Conservation (phyloP, 352 stramenopile genomes). For the Phytopythium montanum region DNA sequence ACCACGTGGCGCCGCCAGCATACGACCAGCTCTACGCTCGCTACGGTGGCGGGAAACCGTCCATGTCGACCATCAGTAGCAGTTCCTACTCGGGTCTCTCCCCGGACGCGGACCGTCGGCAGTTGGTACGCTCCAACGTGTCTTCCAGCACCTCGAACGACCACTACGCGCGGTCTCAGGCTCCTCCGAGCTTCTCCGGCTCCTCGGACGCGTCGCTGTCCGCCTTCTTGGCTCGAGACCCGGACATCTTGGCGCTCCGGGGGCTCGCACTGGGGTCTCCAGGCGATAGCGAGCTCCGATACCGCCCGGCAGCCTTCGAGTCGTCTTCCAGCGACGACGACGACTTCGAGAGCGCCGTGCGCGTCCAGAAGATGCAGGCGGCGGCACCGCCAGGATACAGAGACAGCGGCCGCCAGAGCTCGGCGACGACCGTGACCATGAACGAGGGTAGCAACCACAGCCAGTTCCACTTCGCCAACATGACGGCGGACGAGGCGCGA, state of each 20-base stretch:
- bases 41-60: slow-evolving; percentile 24
- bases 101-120: slow-evolving; percentile 16
- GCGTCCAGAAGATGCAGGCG: slow-evolving; percentile 12
- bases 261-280: slow-evolving; percentile 31
- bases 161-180: slow-evolving; percentile 18
- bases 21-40: slow-evolving; percentile 15
- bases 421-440: slow-evolving; percentile 15
- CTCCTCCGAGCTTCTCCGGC: slow-evolving; percentile 30
- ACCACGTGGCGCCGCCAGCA: neutral
- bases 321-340: slow-evolving; percentile 1
- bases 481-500: slow-evolving; percentile 18
- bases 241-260: slow-evolving; percentile 48
- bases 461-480: slow-evolving; percentile 23
- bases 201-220: slow-evolving; percentile 30
- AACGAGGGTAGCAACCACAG: slow-evolving; percentile 30
- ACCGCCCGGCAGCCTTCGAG: slow-evolving; percentile 10
- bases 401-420: slow-evolving; percentile 14
- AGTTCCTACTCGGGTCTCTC: slow-evolving; percentile 38
- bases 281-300: slow-evolving; percentile 12
- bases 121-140: slow-evolving; percentile 17
- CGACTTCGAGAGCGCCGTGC: slow-evolving; percentile 14
- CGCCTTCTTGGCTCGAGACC: slow-evolving; percentile 41
- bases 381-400: neutral
- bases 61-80: slow-evolving; percentile 48
- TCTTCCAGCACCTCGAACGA: slow-evolving; percentile 14